These are phyloP conservation scores for Penicillium simplicissimum DNA, from an alignment of 495 filamentous ascomycete genomes.

Conservation along the genomic window DNA sequence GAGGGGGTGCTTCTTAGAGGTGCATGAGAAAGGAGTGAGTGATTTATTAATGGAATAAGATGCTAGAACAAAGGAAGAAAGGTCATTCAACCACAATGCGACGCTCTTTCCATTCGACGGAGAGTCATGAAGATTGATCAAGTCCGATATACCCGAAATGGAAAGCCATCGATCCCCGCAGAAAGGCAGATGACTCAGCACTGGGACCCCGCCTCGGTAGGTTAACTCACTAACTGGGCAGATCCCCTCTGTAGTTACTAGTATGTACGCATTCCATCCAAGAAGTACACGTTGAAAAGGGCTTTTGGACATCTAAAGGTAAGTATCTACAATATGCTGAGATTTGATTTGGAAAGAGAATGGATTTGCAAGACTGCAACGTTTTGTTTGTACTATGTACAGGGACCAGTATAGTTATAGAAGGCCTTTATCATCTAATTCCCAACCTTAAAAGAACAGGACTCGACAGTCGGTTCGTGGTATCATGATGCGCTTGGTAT, in stretches of 20 bases:
- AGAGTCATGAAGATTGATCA: neutral
- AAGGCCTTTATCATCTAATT: constrained; percentile 25
- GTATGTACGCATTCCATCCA: neutral
- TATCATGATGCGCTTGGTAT: constrained; percentile 42
- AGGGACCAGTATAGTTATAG: constrained; percentile 13
- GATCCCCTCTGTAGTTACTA: no score
- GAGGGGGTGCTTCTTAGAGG: neutral
- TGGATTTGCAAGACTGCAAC: constrained; percentile 14
- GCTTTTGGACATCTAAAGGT: no score
- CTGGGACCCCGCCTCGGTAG: no score
- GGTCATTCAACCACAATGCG: neutral
- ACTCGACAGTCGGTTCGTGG: constrained; percentile 35
- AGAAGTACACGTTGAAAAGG: neutral
- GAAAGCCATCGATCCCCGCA: constrained; percentile 41
- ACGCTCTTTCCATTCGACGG: neutral
- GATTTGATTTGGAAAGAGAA: neutral
- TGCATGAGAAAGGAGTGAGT: neutral
- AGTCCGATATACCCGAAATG: constrained; percentile 14
- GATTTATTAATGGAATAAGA: neutral
- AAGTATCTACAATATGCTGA: neutral
- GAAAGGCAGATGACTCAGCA: constrained; percentile 39
- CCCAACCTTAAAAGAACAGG: constrained; percentile 24
- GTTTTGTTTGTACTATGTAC: constrained; percentile 16
- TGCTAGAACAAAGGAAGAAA: neutral
- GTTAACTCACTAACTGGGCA: no score